Evolutionary conservation across 1,284 basidiomycete genomes (phyloP).

Genomic region (Leccinum proximum): DNA sequence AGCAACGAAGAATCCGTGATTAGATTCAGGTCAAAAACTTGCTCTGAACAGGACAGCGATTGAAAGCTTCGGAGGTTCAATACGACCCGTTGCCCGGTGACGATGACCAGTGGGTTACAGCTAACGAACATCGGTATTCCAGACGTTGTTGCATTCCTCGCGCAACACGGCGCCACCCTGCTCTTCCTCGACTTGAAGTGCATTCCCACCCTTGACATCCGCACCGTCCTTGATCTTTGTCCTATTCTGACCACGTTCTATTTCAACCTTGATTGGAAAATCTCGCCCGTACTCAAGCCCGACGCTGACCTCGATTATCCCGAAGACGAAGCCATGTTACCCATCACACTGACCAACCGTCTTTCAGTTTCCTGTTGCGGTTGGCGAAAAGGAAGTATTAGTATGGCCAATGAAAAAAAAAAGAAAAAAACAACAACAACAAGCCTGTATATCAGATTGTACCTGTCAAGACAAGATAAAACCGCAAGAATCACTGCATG

Average conservation of each 20-base stretch:
- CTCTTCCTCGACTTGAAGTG: slow-evolving; percentile 62
- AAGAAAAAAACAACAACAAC: no score
- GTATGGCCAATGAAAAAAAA: no score
- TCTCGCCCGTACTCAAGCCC: slow-evolving; percentile 33
- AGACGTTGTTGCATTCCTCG: slow-evolving; percentile 56
- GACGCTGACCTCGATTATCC: slow-evolving; percentile 24
- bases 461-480: no score
- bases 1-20: no score
- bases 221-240: slow-evolving; percentile 57
- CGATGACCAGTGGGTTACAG: no score
- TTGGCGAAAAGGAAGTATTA: no score
- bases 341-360: slow-evolving; percentile 38
- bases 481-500: no score
- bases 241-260: slow-evolving; percentile 56
- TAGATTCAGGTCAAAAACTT: no score
- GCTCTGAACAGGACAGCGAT: no score
- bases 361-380: slow-evolving; percentile 14
- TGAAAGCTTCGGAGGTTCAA: no score
- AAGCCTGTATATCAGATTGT: no score
- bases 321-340: slow-evolving; percentile 29
- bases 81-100: no score
- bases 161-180: slow-evolving; percentile 50
- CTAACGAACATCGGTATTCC: slow-evolving; percentile 28
- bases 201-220: slow-evolving; percentile 50
- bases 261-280: slow-evolving; percentile 72